Base-by-base conservation (phyloP, 192 early-diverging fungal genomes). In the Linnemannia schmuckeri region DNA sequence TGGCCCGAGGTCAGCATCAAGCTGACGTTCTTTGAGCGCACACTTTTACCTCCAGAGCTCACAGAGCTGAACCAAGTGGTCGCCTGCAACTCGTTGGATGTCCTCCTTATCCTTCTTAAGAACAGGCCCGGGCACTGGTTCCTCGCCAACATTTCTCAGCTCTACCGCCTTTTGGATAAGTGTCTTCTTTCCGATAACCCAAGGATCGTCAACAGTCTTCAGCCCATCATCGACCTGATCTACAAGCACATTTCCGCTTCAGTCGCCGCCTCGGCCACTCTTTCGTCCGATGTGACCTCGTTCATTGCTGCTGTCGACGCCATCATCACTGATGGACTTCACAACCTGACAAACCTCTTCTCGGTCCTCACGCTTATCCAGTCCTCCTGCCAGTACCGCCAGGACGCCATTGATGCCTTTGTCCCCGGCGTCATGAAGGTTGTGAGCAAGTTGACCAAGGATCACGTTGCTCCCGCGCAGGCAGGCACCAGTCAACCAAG, bases 381-480 rank as follows among this genome's bases (percentile, higher is more conserved):
- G 71, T 94, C 95, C 37, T 90, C 92, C 0, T 89, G 92, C 75
- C 90, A 92, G 72, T 90, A 90, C 68, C 90, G 90, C 3, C 92
- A 92, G 78, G 94, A 94, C 75, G 92, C 93, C 35, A 89, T 96
- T 42, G 94, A 96, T 87, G 83, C 88, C 40, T 94, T 95, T 82
- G 90, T 98, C 8, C 89, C 94, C 22, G 93, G 93, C 35, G 80
- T 99, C 57, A 94, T 97, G 88, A 96, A 96, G 78, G 86, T 97
- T 8, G 88, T 99, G 1, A 94, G 95, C 80, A 96, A 95, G 83
- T 90, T 98, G 33, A 94, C 96, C 44, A 97, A 95, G 80, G 97
- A 98, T 42, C 94, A 97, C 82, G 93, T 91, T 57, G 88, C 91
- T 38, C 90, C 84, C 70, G 74, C 86, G 72, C 75, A 83, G 80